phyloP scores from a whole-genome alignment of 768 basidiomycete genomes.

The Amanita subjunquillea region DNA sequence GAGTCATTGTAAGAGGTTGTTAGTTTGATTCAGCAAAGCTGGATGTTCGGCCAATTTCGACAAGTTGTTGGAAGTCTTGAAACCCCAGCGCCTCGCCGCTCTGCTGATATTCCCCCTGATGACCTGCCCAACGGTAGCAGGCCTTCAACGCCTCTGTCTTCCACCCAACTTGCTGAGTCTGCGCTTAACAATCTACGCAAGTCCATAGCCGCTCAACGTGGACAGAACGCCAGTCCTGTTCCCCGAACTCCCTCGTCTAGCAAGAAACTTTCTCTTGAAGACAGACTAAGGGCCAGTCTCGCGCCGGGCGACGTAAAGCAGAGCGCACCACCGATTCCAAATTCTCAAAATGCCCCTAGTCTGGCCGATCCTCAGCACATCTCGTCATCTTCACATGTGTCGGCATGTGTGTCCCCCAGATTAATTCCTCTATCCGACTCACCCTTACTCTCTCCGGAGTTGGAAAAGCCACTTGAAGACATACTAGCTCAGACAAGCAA shows the following conservation, averaged over 20 bases:
- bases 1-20: neutral
- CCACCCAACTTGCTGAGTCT: conserved; percentile 13
- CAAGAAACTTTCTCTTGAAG: conserved; percentile 7
- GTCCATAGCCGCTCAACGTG: conserved; percentile 44
- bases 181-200: conserved; percentile 40
- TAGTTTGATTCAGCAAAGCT: neutral
- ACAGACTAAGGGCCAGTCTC: conserved; percentile 4
- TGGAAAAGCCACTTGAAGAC: conserved; percentile 3
- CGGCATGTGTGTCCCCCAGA: conserved; percentile 21
- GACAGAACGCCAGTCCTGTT: conserved; percentile 24
- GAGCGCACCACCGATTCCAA: neutral
- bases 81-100: conserved; percentile 31
- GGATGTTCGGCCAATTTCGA: conserved; percentile 69
- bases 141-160: conserved; percentile 5
- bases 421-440: conserved; percentile 35
- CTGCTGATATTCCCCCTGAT: conserved; percentile 14
- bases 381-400: neutral
- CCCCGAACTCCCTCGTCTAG: conserved; percentile 9
- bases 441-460: conserved; percentile 15
- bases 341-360: neutral
- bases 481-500: neutral
- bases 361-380: neutral
- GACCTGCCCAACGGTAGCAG: conserved; percentile 10
- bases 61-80: conserved; percentile 66
- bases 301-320: conserved; percentile 7